phyloP scores from a whole-genome alignment of 345 rosid genomes.

The Triadica sebifera region DNA sequence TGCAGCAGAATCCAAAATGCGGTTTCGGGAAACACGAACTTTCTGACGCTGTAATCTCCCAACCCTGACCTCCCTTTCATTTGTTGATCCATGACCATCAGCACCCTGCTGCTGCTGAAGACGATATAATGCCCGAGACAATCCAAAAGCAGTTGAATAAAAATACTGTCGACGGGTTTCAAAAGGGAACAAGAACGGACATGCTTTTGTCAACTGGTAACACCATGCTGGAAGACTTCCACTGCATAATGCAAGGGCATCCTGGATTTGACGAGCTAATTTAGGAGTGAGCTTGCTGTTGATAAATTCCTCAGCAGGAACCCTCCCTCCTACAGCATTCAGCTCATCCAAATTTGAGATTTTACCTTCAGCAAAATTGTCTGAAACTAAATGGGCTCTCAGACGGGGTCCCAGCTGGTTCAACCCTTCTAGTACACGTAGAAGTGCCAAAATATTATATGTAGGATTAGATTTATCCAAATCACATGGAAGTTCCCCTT shows the following conservation, averaged over 20 bases:
- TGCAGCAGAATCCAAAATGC: conserved; percentile 96
- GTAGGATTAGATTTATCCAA: conserved; percentile 92
- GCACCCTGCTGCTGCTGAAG: conserved; percentile 99
- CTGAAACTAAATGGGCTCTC: conserved; percentile 61
- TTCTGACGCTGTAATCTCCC: conserved; percentile 98
- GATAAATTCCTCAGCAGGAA: conserved; percentile 74
- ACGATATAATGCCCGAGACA: conserved; percentile 94
- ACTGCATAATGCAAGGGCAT: conserved; percentile 96
- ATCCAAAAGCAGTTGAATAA: conserved; percentile 96
- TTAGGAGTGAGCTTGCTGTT: conserved; percentile 95
- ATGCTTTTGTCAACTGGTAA: conserved; percentile 90
- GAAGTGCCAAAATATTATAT: conserved; percentile 73
- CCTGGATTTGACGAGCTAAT: conserved; percentile 96
- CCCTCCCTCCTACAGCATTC: conserved; percentile 48
- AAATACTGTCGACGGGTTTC: conserved; percentile 95
- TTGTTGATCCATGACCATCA: conserved; percentile 78
- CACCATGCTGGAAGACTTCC: conserved; percentile 99
- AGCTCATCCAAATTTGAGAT: conserved; percentile 51
- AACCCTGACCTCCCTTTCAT: conserved; percentile 89
- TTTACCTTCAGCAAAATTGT: conserved; percentile 71
- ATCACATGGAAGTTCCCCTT: conserved; percentile 89
- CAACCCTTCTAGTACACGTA: conserved; percentile 87
- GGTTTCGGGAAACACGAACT: conserved; percentile 96
- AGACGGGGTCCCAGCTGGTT: conserved; percentile 90
- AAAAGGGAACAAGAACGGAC: conserved; percentile 97